Percentiles rank a stretch among this genome's conserved stretches.
phyloP scores from a whole-genome alignment of 1,284 basidiomycete species.

The Ganoderma sinense region DNA sequence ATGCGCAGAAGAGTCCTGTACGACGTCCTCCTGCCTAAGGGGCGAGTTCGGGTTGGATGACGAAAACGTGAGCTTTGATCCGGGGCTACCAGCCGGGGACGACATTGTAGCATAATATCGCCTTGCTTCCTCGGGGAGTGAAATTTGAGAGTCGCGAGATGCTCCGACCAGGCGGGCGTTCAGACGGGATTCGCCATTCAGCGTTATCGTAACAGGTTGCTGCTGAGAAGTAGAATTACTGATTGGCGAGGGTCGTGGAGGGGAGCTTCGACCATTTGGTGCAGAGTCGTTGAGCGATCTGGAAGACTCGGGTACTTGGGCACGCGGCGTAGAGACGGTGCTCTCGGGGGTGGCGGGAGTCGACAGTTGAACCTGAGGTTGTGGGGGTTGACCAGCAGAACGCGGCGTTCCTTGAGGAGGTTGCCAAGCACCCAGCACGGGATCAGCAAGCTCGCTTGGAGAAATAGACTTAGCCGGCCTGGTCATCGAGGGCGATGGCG shows the following conservation, averaged over 20 bases:
- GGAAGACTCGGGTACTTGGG: slow-evolving; percentile 9
- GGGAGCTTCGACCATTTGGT: slow-evolving; percentile 14
- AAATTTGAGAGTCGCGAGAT: slow-evolving; percentile 67
- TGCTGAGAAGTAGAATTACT: slow-evolving; percentile 8
- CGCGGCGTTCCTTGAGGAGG: slow-evolving; percentile 21
- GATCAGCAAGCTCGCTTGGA: slow-evolving; percentile 27
- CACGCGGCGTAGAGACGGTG: slow-evolving; percentile 10
- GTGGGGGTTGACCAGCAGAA: slow-evolving; percentile 20
- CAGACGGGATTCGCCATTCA: slow-evolving; percentile 25
- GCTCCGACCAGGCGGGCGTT: slow-evolving; percentile 36
- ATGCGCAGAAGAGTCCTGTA: slow-evolving; percentile 15
- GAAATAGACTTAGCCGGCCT: slow-evolving; percentile 12
- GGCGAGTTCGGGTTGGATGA: slow-evolving; percentile 29
- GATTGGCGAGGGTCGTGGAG: slow-evolving; percentile 19
- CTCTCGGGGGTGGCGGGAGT: slow-evolving; percentile 25
- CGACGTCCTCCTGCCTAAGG: slow-evolving; percentile 28
- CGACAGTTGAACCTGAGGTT: slow-evolving; percentile 8
- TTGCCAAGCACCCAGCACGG: slow-evolving; percentile 32
- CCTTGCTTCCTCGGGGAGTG: slow-evolving; percentile 76
- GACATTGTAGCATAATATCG: slow-evolving; percentile 72
- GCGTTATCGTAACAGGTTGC: slow-evolving; percentile 20
- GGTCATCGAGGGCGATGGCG: slow-evolving; percentile 24
- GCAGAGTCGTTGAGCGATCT: slow-evolving; percentile 6
- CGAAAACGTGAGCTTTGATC: slow-evolving; percentile 34
- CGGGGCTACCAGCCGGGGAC: slow-evolving; percentile 64